Base-by-base conservation (phyloP, 768 basidiomycete genomes). In the Clavaria fumosa region DNA sequence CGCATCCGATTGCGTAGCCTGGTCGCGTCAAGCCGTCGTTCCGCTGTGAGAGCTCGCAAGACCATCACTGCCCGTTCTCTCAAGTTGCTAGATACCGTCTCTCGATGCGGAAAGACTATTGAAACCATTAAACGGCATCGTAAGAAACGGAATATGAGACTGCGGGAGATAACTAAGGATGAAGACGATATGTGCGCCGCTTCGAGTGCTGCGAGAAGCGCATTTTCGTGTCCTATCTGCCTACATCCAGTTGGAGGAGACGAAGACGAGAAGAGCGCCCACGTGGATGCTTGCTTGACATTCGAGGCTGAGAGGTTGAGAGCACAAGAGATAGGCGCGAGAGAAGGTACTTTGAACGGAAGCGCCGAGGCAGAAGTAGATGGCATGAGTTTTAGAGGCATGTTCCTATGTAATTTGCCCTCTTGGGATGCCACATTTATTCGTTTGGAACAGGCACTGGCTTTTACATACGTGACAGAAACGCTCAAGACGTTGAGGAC, bases 231-330 rank as follows among this genome's bases (percentile, higher is more conserved):
- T 47, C 84, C 83, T 1, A 71, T 88, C 17, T 88, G 83, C 50
- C 54, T 64, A 31, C 55, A 56, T 27, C 54, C 53, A 11, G 62
- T 83, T 1, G 58, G 55, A 32, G 83, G 82, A 1, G 82, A 83
- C 47, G 61, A 65, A 31, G 83, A 83, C 42, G 74, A 83, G 6
- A 49, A 82, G 2, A 73, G 81, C 46, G 81, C 80, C 11, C 84
- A 88, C 55, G 69, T 88, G n/a, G 79, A 88, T 47, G 63, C 79
- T 5, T 88, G 84, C 51, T 53, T 88, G 30, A 72, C 71, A 80
- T 47, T 70, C 73, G 46, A 60, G 50, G 36, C 36, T 34, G 64
- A 24, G 62, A 66, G 43, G 66, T 64, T 36, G 63, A 65, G 31
- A 53, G 63, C 35, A 58, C 31, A 57, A 57, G 32, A 55, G 59